Base-by-base conservation (phyloP, 345 rosid genomes). In the Isatis tinctoria region DNA sequence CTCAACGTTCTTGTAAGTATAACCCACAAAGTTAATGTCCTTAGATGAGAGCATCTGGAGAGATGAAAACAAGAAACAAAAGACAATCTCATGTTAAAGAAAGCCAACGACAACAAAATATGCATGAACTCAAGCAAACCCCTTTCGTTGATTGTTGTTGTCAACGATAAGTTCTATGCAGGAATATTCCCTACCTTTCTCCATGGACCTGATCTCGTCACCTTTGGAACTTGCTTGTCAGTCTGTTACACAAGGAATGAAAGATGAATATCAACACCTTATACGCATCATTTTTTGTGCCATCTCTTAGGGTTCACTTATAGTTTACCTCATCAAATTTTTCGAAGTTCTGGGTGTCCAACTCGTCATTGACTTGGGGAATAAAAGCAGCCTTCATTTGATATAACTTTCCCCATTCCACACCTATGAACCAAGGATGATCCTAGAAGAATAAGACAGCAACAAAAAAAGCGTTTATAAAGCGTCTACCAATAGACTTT, bases 331-430 rank as follows among this genome's bases (percentile, higher is more conserved):
- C 99, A 70, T 95, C 99, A 78, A 95, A 95, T 72, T 95, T 95
- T 78, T 92, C 98, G 64, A 94, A 94, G 76, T 94, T 94, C 76
- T 94, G 97, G 8, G 98, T 94, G 74, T 94, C 98, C 82, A 94
- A 72, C 73, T 94, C 98, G 82, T 88, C 97, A 78, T 94, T 92
- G 78, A 94, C 98, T 88, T 90, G 85, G 5, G 99, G 98, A 71
- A 88, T 87, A 83, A 95, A 90, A 45, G 98, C 98, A 64, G 99
- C 99, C 78, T 90, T 92, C 85, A 85, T 86, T 72, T 82, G 92
- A 86, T 95, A 88, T 51, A 95, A 75, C 73, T 74, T 90, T 59
- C 88, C 92, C 99, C 99, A 92, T 72, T 92, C 91, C 30, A 86
- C 76, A 36, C 93, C 98, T 43, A 67, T 74, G 82, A 95, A 95